Percentiles rank a stretch among this genome's conserved stretches.
phyloP scores from a whole-genome alignment of 805 yeast species.

The Saccharomyces paradoxus region DNA sequence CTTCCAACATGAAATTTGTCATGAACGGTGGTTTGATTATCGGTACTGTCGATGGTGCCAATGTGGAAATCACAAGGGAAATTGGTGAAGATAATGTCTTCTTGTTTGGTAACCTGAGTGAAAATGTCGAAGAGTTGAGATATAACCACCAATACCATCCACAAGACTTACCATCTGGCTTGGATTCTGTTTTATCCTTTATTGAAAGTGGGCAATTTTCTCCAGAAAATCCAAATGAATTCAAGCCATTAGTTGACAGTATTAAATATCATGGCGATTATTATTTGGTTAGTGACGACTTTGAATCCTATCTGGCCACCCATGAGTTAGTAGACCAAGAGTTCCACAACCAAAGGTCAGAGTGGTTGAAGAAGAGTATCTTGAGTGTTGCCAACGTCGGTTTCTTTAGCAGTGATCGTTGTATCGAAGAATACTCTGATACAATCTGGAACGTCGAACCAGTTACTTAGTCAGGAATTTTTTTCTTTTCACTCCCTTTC shows the following conservation, averaged over 20 bases:
- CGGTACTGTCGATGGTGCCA: constrained; percentile 96
- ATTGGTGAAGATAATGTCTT: constrained; percentile 90
- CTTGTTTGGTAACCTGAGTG: constrained; percentile 84
- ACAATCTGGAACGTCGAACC: constrained; percentile 91
- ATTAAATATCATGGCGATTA: constrained; percentile 71
- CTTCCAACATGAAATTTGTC: constrained; percentile 92
- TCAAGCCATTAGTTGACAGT: constrained; percentile 57
- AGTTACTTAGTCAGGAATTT: constrained; percentile 6
- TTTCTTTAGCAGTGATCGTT: constrained; percentile 83
- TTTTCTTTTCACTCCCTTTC: background rate
- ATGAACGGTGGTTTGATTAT: constrained; percentile 88
- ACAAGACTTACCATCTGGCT: constrained; percentile 48
- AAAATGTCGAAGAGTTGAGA: constrained; percentile 80
- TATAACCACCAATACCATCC: constrained; percentile 57
- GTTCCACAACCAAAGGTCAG: constrained; percentile 50
- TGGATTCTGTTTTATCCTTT: constrained; percentile 53
- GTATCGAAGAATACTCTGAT: constrained; percentile 87
- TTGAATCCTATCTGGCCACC: constrained; percentile 77
- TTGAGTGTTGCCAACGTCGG: constrained; percentile 86
- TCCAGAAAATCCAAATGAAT: constrained; percentile 48
- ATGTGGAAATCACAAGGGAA: constrained; percentile 89
- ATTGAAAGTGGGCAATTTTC: constrained; percentile 71
- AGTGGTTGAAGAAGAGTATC: constrained; percentile 73
- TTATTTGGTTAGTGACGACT: constrained; percentile 83
- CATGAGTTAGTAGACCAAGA: constrained; percentile 69